These are phyloP conservation scores for Fusarium newnesense DNA, from an alignment of 2,329 filamentous ascomycete species.

Conservation along the genomic window DNA sequence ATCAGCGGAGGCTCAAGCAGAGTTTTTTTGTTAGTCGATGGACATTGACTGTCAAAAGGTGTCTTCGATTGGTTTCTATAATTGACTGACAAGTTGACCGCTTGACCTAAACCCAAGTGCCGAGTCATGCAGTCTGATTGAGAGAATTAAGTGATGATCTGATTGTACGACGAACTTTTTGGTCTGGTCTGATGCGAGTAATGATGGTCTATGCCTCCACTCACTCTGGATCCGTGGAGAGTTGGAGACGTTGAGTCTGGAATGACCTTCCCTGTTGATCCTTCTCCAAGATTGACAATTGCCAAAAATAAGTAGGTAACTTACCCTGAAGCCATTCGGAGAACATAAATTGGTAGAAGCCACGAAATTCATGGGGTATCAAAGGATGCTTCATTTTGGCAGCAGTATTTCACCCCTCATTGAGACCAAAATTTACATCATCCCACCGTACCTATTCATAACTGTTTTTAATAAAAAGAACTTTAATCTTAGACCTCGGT, in stretches of 20 bases:
- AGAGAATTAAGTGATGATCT: conserved; percentile 9
- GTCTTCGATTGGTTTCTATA: not conserved
- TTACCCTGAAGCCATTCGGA: conserved; percentile 7
- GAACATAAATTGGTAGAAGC: too few relatives aligned
- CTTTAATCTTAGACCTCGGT: not conserved
- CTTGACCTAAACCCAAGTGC: not conserved
- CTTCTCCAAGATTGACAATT: conserved; percentile 1
- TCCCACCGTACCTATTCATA: too few relatives aligned
- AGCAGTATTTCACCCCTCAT: not conserved
- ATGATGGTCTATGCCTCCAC: conserved; percentile 14
- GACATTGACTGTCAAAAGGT: not conserved
- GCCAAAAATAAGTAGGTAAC: not conserved
- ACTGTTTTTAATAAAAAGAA: too few relatives aligned
- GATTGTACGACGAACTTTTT: not conserved
- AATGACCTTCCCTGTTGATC: conserved; percentile 5
- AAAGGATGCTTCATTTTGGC: not conserved
- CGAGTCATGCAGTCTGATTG: conserved; percentile 17
- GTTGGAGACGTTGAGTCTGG: not conserved
- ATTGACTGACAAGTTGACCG: not conserved
- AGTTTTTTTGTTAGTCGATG: not conserved
- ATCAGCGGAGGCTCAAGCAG: conserved; percentile 2
- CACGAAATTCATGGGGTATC: not conserved
- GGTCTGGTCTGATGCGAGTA: conserved; percentile 2
- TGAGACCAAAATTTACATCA: not conserved
- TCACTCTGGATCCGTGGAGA: conserved; percentile 17